Evolutionary conservation across 1,284 basidiomycete species (phyloP), one percentile per base, ranked within the genome.

Genomic region (Ustilago shanxiensis): DNA sequence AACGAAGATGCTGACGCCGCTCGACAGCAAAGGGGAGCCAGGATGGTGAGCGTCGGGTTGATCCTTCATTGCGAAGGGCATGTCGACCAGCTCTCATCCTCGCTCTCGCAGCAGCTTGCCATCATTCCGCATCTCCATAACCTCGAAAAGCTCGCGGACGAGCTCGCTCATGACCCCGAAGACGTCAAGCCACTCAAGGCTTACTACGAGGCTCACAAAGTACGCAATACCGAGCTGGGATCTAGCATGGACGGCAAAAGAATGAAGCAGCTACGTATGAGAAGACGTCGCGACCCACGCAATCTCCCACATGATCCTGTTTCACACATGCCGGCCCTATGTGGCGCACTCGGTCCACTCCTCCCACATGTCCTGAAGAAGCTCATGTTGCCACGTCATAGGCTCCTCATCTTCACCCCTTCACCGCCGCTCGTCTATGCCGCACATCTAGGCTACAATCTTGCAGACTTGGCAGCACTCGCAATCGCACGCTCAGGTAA

Each of bases 391-490:
- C 68, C 74, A 11, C 60, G 60, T n/a, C 69, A 74, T 26, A 66
- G 80, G 3, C 57, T 82, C 31, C 71, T 82, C 58, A 81, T 82
- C 66, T 81, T 69, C 39, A 75, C 75, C 0, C 72, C 81, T 2
- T 56, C 66, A 1, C 67, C 70, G 16, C 79, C 80, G 2, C 47
- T 78, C 14, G 63, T 70, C 11, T 59, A 72, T 39, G 72, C 79
- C 5, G 76, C 76, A 4, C 41, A 60, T 11, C 35, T 82, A 44
- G 79, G 75, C 4, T 79, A 65, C 71, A 76, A 79, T n/a, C 69
- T 82, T 9, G 77, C 73, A 13, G 72, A 78, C 16, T 58, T 82
- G 14, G 58, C 76, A 1, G 64, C 65, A 2, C 35, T 72, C 5
- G 72, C 72, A 10, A 47, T 66, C 26, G 62, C 28, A 8, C 52